Evolutionary conservation across 495 filamentous ascomycete species (phyloP), one percentile per base, ranked within the genome.

Genomic region (Lasiosphaeriaceae sp.): DNA sequence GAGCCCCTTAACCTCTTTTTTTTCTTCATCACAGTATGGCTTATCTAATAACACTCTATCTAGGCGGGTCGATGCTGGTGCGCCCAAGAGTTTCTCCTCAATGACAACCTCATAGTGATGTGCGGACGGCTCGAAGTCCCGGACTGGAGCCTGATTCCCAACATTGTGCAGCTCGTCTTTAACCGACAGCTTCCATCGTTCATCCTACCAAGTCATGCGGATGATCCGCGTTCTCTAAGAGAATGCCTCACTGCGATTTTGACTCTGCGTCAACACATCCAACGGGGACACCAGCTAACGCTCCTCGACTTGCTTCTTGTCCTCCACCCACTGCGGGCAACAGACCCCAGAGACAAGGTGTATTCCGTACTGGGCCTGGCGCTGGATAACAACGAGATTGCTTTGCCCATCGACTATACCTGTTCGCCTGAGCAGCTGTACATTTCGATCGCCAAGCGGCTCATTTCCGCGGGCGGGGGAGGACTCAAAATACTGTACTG

Each of bases 51-150:
- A 3, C 9, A 31, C n/a, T 31, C 26, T 4, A 29, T 22, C 7
- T 24, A 46, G 52, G 39, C 55, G 2, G 26, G 46, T 8, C 55
- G 55, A n/a, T 52, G 55, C 48, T 57, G 55, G 55, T 57, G 55
- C 20, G 47, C 55, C 7, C 55, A 57, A n/a, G 55, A 57, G 24
- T 57, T 57, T 24, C 47, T 57, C 2, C 19, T 21, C 37, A 57
- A 57, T 48, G 17, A 47, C 5, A 47, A 52, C 48, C 19, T 57
- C 14, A 46, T 29, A 11, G 20, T 57, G 37, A 52, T 57, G 55
- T 57, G 55, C 41, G 55, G 48, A 5, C 34, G 26, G 16, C 8
- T 34, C n/a, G 39, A 43, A 11, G 16, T 57, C 20, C 47, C 35
- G 7, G 24, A 31, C 39, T 52, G 39, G 48, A 2, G 9, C 6